Conservation (phyloP, 768 basidiomycete species). For the Panellus pusillus region DNA sequence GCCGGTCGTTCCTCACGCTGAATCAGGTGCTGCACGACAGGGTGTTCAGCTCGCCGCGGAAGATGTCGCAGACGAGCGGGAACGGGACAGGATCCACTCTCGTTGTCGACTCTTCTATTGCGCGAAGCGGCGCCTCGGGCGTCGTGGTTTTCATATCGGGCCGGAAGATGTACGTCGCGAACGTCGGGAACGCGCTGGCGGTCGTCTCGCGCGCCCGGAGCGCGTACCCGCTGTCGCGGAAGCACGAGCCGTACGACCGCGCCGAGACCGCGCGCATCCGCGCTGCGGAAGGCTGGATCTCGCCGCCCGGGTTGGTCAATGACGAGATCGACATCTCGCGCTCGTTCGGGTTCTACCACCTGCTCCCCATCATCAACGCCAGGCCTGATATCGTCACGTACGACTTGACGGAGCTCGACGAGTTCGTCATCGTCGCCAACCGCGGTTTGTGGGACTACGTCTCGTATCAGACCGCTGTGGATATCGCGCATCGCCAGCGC, state of each 20-base stretch:
- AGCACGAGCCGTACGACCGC: conserved; percentile 89
- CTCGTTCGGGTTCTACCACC: conserved; percentile 90
- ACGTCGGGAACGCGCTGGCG: conserved; percentile 85
- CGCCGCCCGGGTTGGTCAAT: conserved; percentile 86
- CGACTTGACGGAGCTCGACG: conserved; percentile 79
- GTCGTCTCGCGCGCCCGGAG: conserved; percentile 79
- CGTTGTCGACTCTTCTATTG: conserved; percentile 47
- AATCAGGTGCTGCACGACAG: conserved; percentile 80
- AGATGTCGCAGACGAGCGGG: conserved; percentile 68
- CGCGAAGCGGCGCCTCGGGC: conserved; percentile 76
- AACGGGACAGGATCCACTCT: conserved; percentile 30
- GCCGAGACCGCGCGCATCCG: conserved; percentile 86
- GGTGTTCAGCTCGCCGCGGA: conserved; percentile 57
- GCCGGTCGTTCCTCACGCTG: conserved; percentile 83
- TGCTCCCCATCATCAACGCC: conserved; percentile 88
- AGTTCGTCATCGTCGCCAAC: conserved; percentile 96
- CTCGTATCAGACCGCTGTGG: conserved; percentile 93
- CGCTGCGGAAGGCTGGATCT: conserved; percentile 91
- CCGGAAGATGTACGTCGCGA: conserved; percentile 84
- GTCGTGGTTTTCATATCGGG: conserved; percentile 83
- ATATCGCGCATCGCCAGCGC: conserved; percentile 68
- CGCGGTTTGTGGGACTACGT: conserved; percentile 92
- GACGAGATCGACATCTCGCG: conserved; percentile 91
- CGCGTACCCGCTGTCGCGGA: conserved; percentile 70
- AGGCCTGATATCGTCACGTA: conserved; percentile 74